Evolutionary conservation across 345 rosid genomes (phyloP), one percentile per base, ranked within the genome.

Genomic region (Xanthoceras sorbifolium): DNA sequence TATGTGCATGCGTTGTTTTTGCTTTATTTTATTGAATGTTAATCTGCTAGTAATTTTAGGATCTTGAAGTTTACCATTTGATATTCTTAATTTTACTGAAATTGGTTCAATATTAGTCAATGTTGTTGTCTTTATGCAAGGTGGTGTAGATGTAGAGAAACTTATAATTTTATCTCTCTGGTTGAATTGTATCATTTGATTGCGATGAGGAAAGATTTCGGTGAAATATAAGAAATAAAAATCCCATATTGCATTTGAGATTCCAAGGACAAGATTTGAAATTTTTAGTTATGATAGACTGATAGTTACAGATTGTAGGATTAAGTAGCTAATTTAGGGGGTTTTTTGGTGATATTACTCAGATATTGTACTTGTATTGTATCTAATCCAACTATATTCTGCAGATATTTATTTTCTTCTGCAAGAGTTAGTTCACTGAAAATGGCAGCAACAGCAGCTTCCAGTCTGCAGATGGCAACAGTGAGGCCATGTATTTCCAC

Each of bases 391-490:
- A 3, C 6, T 54, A 8, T 23, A 46, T 71, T 76, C 9, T 72
- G 9, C 83, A 85, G 84, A 77, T 69, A 52, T 62, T 54, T 52
- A 10, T 22, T 60, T 84, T 77, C 73, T 23, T 70, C 75, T 5
- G 46, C 52, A 36, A 82, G 66, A 77, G 71, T 70, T 61, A 28
- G 73, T 68, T 32, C 77, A 32, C 69, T 80, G 76, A 84, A 70
- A 82, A 93, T 93, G 98, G 90, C 92, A 9, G 88, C 87, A 28
- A 74, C 84, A 69, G 80, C 85, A 67, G 91, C 91, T 72, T 88
- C 89, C 70, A 79, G 90, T 75, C 79, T 93, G 59, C 93, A 89
- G 61, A 69, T 91, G 79, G 88, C 86, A 54, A 76, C 88, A 10
- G 78, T 79, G 75, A 84, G 89, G 76, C 91, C 94, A 22, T 84